These are phyloP conservation scores for Serendipita sp. DNA, from an alignment of 768 basidiomycete genomes.

Conservation along the genomic window DNA sequence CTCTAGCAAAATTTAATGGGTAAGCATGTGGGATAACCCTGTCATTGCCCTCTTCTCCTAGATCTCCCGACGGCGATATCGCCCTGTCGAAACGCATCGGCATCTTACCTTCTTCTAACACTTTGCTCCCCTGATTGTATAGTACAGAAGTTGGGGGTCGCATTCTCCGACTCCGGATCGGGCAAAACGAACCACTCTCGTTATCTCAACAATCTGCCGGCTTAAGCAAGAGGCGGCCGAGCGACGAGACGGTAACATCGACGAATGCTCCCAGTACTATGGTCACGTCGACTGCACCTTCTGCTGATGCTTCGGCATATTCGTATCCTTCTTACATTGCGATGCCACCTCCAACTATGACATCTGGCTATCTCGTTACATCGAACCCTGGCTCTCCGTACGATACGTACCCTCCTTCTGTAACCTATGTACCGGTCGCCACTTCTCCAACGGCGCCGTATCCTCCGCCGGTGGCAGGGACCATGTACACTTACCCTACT, in stretches of 20 bases:
- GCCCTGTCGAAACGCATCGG: not conserved
- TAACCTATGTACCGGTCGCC: not conserved
- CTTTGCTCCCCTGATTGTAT: not conserved
- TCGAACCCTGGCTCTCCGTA: not conserved
- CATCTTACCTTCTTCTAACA: not conserved
- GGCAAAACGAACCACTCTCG: not conserved
- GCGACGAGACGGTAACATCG: not conserved
- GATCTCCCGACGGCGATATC: not conserved
- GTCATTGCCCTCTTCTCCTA: not conserved
- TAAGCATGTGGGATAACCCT: slow-evolving; percentile 22
- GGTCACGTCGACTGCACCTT: not conserved
- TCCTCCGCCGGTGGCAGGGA: not conserved
- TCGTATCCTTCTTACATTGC: not conserved
- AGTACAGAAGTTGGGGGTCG: not conserved
- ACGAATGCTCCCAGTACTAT: not conserved
- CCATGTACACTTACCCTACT: not conserved
- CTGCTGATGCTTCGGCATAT: not conserved
- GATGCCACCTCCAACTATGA: not conserved
- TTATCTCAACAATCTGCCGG: not conserved
- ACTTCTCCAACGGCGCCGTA: not conserved
- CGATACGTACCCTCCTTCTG: not conserved
- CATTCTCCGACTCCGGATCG: not conserved
- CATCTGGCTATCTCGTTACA: not conserved
- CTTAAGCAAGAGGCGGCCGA: not conserved
- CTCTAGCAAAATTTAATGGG: slow-evolving; percentile 83